phyloP scores from a whole-genome alignment of 352 stramenopile species.

The Phytophthora litchii region DNA sequence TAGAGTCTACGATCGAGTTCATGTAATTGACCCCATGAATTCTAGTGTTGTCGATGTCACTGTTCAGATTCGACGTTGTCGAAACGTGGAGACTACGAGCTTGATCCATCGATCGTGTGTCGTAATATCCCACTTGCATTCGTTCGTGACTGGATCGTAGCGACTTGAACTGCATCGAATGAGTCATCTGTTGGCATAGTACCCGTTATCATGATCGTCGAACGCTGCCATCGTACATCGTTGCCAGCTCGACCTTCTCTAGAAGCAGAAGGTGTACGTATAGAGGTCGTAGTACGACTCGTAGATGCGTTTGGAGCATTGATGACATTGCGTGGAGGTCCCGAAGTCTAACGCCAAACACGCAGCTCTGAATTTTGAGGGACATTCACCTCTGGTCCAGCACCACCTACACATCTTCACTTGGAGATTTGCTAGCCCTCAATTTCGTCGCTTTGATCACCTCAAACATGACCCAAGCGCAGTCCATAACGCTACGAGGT shows the following conservation, averaged over 20 bases:
- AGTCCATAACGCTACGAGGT: slow-evolving; percentile 8
- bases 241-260: not conserved
- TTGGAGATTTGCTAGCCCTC: not conserved
- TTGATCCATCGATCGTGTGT: not conserved
- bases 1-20: no score
- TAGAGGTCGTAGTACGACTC: not conserved
- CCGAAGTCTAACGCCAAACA: no score
- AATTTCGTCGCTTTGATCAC: not conserved
- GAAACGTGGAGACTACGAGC: not conserved
- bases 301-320: not conserved
- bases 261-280: not conserved
- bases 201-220: not conserved
- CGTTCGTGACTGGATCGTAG: not conserved
- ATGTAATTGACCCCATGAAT: not conserved
- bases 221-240: not conserved
- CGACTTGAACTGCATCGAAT: not conserved
- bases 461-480: slow-evolving; percentile 1
- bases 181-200: not conserved
- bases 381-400: no score
- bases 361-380: no score
- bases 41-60: no score
- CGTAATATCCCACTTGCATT: not conserved
- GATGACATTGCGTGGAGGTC: not conserved
- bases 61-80: not conserved
- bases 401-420: not conserved